Evolutionary conservation across 2,329 filamentous ascomycete species (phyloP).

Genomic region (Monilinia fructicola): DNA sequence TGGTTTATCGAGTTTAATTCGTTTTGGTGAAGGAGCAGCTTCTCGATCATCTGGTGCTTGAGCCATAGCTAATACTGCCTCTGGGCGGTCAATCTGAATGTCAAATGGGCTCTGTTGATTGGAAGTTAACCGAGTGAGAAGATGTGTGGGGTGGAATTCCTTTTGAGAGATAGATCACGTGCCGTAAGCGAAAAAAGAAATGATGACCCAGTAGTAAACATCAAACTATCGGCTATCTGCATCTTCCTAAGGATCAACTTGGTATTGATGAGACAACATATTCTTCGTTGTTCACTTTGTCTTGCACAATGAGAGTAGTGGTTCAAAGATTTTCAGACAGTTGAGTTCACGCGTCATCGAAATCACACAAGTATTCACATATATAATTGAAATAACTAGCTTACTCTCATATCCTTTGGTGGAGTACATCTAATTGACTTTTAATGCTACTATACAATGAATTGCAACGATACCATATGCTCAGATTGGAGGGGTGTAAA

Average conservation of each 20-base stretch:
- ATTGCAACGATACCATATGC: not conserved
- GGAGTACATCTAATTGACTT: not conserved
- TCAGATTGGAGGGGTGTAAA: too few relatives aligned
- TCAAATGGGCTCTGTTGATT: not conserved
- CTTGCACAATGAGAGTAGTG: not conserved
- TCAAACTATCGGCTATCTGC: not conserved
- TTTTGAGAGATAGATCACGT: not conserved
- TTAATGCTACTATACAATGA: not conserved
- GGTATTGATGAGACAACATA: not conserved
- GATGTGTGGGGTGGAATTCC: not conserved
- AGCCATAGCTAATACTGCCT: not conserved
- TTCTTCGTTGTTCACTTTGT: not conserved
- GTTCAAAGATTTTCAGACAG: not conserved
- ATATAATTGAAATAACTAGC: not conserved
- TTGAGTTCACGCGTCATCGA: not conserved
- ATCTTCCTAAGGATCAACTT: not conserved
- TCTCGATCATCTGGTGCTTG: not conserved
- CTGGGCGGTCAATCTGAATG: not conserved
- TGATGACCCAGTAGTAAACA: not conserved
- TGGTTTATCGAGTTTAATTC: not conserved
- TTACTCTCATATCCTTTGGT: not conserved
- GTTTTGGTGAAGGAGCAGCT: not conserved
- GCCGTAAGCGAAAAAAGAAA: not conserved
- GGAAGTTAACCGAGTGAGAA: slow-evolving; percentile 1
- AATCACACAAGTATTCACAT: not conserved